These are phyloP conservation scores for Noccaea bulbosa DNA, from an alignment of 345 rosid species.

Conservation along the genomic window DNA sequence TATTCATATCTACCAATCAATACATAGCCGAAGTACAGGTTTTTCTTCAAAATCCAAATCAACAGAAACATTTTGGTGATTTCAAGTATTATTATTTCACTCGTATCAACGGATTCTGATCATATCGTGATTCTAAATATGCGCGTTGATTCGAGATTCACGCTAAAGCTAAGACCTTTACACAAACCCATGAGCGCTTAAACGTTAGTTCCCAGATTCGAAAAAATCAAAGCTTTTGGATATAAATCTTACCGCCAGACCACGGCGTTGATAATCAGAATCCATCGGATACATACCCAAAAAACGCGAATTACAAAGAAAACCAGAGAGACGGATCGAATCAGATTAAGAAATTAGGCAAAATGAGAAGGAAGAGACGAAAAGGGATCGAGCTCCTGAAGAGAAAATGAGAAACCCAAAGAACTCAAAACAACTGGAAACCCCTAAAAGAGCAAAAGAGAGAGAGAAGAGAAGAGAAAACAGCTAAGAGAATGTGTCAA, in stretches of 20 bases:
- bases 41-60: constrained; percentile 11
- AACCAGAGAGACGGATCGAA: constrained; percentile 17
- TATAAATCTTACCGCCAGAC: constrained; percentile 42
- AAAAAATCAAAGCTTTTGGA: constrained; percentile 8
- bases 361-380: constrained; percentile 20
- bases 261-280: constrained; percentile 41
- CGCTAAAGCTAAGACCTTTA: constrained; percentile 31
- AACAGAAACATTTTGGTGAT: not conserved
- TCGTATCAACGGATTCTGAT: not conserved
- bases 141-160: constrained; percentile 22
- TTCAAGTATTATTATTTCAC: not conserved
- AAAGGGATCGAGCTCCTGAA: constrained; percentile 7
- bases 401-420: constrained; percentile 17
- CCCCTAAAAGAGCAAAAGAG: constrained; percentile 15
- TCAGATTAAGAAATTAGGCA: constrained; percentile 24
- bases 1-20: constrained; percentile 6
- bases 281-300: constrained; percentile 48
- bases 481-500: constrained; percentile 32
- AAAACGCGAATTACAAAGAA: not conserved
- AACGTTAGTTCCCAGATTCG: not conserved
- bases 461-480: constrained; percentile 11
- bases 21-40: not conserved
- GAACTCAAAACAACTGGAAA: constrained; percentile 20
- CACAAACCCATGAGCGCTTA: constrained; percentile 28
- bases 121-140: not conserved